Evolutionary conservation across 148 eudicot species (phyloP).

Genomic region (Nepenthes gracilis): DNA sequence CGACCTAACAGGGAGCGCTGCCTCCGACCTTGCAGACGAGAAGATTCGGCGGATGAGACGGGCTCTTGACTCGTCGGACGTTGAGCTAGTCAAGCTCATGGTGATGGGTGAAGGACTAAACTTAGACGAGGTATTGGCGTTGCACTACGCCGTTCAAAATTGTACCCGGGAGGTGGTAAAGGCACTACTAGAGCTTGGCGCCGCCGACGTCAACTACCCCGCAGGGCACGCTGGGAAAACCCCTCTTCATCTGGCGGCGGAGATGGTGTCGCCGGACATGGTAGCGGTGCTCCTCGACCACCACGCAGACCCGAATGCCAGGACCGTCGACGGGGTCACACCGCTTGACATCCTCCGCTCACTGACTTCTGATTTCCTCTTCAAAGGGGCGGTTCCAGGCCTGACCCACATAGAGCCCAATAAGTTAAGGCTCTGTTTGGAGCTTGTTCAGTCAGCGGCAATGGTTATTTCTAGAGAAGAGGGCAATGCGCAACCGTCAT

Average conservation of each 20-base stretch:
- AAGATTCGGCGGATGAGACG: conserved; percentile 83
- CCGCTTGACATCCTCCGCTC: conserved; percentile 72
- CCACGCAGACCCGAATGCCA: conserved; percentile 84
- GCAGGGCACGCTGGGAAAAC: conserved; percentile 78
- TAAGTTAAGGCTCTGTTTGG: conserved; percentile 78
- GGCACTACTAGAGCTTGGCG: conserved; percentile 78
- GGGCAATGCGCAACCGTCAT: conserved; percentile 12
- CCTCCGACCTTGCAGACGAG: conserved; percentile 47
- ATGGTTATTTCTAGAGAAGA: conserved; percentile 94
- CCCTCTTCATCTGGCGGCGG: conserved; percentile 86
- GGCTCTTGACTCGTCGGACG: conserved; percentile 87
- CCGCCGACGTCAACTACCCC: conserved; percentile 78
- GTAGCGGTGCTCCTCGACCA: conserved; percentile 92
- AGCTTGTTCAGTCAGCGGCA: conserved; percentile 90
- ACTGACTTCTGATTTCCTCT: conserved; percentile 82
- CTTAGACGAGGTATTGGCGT: conserved; percentile 72
- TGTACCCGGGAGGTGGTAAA: conserved; percentile 88
- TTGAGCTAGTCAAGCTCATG: conserved; percentile 91
- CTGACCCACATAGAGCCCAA: conserved; percentile 82
- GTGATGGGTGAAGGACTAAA: conserved; percentile 96
- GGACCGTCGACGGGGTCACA: conserved; percentile 72
- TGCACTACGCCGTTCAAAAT: conserved; percentile 78
- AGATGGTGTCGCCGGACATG: conserved; percentile 97
- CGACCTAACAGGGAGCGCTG: conserved; percentile 1
- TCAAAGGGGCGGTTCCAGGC: conserved; percentile 89